These are phyloP conservation scores for Rhynchospora tenuis DNA, from an alignment of 176 grass and related monocot species.

Conservation along the genomic window DNA sequence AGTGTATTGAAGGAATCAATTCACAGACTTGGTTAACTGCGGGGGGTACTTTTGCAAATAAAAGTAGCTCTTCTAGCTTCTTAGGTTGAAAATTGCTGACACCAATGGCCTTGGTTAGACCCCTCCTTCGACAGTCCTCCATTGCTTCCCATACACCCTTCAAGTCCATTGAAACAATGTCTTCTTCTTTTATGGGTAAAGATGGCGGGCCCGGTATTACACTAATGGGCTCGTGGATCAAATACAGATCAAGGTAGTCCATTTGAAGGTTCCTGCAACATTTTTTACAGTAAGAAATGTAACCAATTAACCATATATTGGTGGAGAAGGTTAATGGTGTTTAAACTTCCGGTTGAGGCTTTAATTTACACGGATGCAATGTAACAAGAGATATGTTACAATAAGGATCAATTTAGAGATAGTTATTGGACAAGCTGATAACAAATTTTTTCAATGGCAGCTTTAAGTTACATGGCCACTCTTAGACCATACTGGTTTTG, in stretches of 20 bases:
- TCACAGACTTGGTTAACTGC: slow-evolving; percentile 18
- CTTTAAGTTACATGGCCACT: background rate
- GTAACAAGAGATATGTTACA: no score
- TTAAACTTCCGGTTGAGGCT: no score
- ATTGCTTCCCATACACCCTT: slow-evolving; percentile 19
- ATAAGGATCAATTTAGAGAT: no score
- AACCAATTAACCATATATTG: background rate
- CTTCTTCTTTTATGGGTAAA: background rate
- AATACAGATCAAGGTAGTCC: slow-evolving; percentile 23
- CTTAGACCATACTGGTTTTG: no score
- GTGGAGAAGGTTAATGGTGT: background rate
- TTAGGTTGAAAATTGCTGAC: slow-evolving; percentile 20
- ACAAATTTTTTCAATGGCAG: no score
- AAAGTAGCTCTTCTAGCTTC: slow-evolving; percentile 15
- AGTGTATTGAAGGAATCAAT: background rate
- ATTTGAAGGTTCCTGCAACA: slow-evolving; percentile 3
- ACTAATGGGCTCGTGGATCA: slow-evolving; percentile 13
- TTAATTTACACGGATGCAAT: no score
- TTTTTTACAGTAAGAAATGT: background rate
- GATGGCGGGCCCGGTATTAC: background rate
- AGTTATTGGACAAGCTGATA: no score
- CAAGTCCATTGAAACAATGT: slow-evolving; percentile 18
- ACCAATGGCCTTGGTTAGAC: slow-evolving; percentile 16
- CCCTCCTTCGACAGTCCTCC: slow-evolving; percentile 17
- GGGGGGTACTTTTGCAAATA: slow-evolving; percentile 3